A percentile compares a stretch with the other conserved stretches of the same genome.
phyloP scores from a whole-genome alignment of 2,329 filamentous ascomycete genomes.

The Botrytis paeoniae region DNA sequence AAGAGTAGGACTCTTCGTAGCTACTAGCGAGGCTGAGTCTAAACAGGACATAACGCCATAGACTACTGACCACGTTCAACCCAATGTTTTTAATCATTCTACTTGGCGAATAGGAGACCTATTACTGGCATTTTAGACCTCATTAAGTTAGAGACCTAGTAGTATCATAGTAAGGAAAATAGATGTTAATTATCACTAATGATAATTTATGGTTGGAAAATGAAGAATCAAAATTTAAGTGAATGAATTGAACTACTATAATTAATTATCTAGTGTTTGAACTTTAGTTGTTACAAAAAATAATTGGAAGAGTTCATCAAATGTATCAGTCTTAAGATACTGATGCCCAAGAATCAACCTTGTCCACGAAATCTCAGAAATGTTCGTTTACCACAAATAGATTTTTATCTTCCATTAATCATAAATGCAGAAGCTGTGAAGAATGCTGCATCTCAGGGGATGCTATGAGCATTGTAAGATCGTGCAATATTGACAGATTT shows the following conservation, averaged over 20 bases:
- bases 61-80: background rate
- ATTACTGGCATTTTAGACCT: background rate
- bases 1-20: background rate
- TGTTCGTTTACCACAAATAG: background rate
- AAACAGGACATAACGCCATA: background rate
- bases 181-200: background rate
- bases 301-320: accelerated
- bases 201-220: background rate
- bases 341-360: background rate
- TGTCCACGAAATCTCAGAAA: background rate
- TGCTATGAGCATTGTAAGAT: background rate
- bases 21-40: background rate
- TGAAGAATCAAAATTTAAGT: background rate
- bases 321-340: too few species aligned
- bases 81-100: background rate
- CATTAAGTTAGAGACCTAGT: background rate
- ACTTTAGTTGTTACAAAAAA: accelerated
- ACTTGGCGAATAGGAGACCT: accelerated
- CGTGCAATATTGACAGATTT: background rate
- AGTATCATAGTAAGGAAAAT: background rate
- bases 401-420: background rate
- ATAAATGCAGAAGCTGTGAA: background rate
- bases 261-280: accelerated
- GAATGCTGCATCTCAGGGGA: background rate
- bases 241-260: accelerated